Conservation (phyloP, 2,329 filamentous ascomycete genomes). For the Lecanicillium sp. region DNA sequence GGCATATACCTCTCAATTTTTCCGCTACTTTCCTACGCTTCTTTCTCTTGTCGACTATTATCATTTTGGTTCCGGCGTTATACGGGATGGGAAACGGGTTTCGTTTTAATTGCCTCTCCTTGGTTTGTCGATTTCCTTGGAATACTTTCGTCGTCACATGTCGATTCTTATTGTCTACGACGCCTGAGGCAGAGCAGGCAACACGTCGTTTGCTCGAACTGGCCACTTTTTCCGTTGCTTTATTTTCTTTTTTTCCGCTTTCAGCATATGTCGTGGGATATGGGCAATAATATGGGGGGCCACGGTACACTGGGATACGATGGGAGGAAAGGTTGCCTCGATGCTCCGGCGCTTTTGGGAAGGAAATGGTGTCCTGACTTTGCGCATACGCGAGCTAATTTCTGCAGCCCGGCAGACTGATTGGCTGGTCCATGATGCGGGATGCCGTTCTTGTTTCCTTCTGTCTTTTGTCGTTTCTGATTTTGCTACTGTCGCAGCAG, state of each 20-base stretch:
- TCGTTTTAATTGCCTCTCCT: constrained; percentile 13
- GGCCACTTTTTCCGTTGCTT: constrained; percentile 8
- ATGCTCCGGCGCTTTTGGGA: constrained; percentile 15
- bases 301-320: constrained; percentile 10
- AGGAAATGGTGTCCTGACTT: constrained; percentile 21
- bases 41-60: constrained; percentile 10
- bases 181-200: constrained; percentile 29
- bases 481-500: constrained; percentile 19
- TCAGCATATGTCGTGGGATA: constrained; percentile 5
- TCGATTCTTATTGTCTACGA: constrained; percentile 22
- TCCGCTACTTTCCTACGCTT: constrained; percentile 18
- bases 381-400: constrained; percentile 34
- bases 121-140: constrained; percentile 13
- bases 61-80: constrained; percentile 8
- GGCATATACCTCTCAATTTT: constrained; percentile 14
- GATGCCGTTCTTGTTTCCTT: constrained; percentile 33
- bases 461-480: constrained; percentile 26
- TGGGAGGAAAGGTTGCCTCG: constrained; percentile 5
- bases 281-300: constrained; percentile 9
- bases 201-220: constrained; percentile 6
- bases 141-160: constrained; percentile 18
- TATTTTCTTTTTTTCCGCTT: constrained; percentile 13
- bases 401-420: constrained; percentile 31
- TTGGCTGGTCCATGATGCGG: constrained; percentile 47
- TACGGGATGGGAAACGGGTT: constrained; percentile 4